Evolutionary conservation across 306 rosid genomes (phyloP), one percentile per base, ranked within the genome.

Genomic region (Gleditsia sinensis): DNA sequence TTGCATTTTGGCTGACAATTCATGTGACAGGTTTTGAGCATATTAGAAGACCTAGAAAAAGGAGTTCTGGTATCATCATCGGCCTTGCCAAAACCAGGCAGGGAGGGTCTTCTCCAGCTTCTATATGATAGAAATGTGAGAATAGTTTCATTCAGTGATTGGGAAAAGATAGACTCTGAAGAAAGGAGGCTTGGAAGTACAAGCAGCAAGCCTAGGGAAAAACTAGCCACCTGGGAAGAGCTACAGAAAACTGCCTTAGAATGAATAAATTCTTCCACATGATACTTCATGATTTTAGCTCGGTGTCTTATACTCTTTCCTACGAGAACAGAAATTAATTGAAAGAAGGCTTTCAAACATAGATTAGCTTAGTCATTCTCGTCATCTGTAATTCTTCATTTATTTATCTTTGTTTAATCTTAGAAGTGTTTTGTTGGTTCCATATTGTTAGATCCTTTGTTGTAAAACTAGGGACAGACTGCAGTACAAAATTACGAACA

Each of bases 161-260:
- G 96, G 97, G 93, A 88, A 76, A 88, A 86, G 80, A 91, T 91
- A 57, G 97, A 94, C 81, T 80, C 91, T 8, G 86, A 77, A 77
- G 97, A 94, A 84, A 87, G 72, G 80, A 81, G 79, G 73, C 85
- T 86, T 57, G 97, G 95, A 71, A 82, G 80, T 73, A 71, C 79
- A 50, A 80, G 50, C 74, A 82, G 78, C 87, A 88, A 88, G 78
- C 93, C 97, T 57, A 82, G 95, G 83, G 93, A 88, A 69, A 94
- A 90, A 82, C 74, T 90, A 34, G 56, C 91, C 55, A 60, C 88
- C 19, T 86, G 85, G 93, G 90, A 90, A 51, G 90, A 90, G 50
- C 90, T 94, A 24, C 77, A 76, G 64, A 68, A 85, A 74, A 80
- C 64, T 67, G 82, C 82, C 32, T 17, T 61, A 28, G 75, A 83